Base-by-base conservation (phyloP, 208 protist species). In the Leishmania lainsoni region DNA sequence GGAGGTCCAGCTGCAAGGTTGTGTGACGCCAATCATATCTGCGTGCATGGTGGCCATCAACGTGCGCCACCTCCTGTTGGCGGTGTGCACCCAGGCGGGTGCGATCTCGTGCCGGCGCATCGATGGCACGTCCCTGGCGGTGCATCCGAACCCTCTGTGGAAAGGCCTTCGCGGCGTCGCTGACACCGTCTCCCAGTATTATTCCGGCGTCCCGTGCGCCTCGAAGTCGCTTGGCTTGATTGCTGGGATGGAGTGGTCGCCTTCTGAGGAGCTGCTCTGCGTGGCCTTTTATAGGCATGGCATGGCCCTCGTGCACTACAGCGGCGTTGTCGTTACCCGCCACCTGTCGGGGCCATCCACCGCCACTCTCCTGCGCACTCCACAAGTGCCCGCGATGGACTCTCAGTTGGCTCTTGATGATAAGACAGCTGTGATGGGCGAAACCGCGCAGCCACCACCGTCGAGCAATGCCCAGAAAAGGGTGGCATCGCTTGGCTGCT, bases 261-360 rank as follows among this genome's bases (percentile, higher is more conserved):
- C 82, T 1, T 77, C 73, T 1, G 92, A 91, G 70, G 92, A 95
- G 65, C 49, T 91, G 84, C 89, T 95, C 12, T 92, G 87, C 79
- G 86, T 94, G 58, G 90, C 89, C 73, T 93, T 90, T 77, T 86
- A 85, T 72, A 84, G 84, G 68, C n/a, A 78, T 61, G 92, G 91
- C 26, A 68, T 94, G 54, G 76, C 86, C 49, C 83, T 95, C 20
- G 45, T 97, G 75, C 89, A 95, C 78, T 93, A 93, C 84, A 91
- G 87, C 63, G 89, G 93, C 14, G 85, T 85, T 16, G 92, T 92
- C 65, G 66, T 96, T 52, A 86, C 88, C 48, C 78, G 83, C 54
- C 81, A 85, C 72, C 81, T 85, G 39, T 51, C 77, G 32, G 72
- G 77, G 45, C 73, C 81, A 32, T 70, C 72, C 49, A 70, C 42